Percentiles rank a stretch among this genome's conserved stretches.
These are phyloP conservation scores for Syzygium aromaticum DNA, from an alignment of 345 rosid genomes.

Conservation along the genomic window DNA sequence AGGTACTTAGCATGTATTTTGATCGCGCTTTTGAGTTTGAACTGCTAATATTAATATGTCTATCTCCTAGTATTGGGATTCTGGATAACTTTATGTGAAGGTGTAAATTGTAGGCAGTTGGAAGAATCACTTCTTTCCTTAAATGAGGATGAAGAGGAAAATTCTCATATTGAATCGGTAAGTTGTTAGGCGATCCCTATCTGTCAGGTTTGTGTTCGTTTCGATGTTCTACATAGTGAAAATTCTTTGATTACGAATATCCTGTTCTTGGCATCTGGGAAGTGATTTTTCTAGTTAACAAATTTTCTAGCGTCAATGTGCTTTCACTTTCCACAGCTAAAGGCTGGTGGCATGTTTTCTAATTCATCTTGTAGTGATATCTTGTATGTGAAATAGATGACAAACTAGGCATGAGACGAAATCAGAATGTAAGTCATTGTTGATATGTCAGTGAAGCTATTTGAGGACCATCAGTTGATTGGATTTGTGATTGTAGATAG, in stretches of 20 bases:
- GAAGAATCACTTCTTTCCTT: slow-evolving; percentile 51
- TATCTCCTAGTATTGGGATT: not conserved
- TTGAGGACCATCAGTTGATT: not conserved
- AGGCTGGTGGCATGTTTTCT: not conserved
- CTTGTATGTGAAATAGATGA: not conserved
- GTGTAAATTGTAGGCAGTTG: slow-evolving; percentile 36
- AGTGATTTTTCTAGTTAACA: not conserved
- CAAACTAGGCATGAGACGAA: not conserved
- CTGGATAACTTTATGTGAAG: slow-evolving; percentile 2
- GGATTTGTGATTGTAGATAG: not conserved
- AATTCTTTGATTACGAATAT: not conserved
- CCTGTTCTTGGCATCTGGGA: not conserved
- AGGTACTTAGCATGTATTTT: not conserved
- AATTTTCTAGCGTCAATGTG: not conserved
- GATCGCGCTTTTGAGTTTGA: not conserved
- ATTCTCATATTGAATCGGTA: slow-evolving; percentile 25
- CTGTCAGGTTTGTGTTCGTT: not conserved
- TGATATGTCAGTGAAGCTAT: not conserved
- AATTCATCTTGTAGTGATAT: not conserved
- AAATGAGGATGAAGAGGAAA: slow-evolving; percentile 33
- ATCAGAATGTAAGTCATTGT: not conserved
- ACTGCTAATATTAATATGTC: not conserved
- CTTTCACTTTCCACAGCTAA: not conserved
- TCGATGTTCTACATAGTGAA: not conserved
- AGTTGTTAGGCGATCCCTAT: slow-evolving; percentile 6